Conservation (phyloP, 306 rosid genomes). For the Cajanus cajan region DNA sequence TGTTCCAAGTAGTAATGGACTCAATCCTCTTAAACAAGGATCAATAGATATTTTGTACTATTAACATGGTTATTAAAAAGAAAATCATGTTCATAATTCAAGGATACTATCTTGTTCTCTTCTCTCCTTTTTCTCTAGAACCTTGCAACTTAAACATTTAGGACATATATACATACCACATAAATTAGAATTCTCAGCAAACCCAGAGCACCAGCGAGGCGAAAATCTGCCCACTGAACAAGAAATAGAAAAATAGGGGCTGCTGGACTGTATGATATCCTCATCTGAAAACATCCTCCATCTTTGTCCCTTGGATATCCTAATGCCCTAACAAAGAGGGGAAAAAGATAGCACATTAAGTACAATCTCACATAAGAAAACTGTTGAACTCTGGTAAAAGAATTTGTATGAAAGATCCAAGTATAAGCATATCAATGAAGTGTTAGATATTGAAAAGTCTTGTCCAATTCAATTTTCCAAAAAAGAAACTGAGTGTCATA, state of each 20-base stretch:
- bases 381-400: not conserved
- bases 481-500: not conserved
- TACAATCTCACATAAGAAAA: not conserved
- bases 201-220: slow-evolving; percentile 83
- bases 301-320: slow-evolving; percentile 81
- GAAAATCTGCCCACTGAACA: slow-evolving; percentile 86
- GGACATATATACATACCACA: slow-evolving; percentile 57
- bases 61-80: too few relatives aligned
- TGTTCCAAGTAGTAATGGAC: too few relatives aligned
- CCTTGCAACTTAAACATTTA: not conserved
- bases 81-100: not conserved
- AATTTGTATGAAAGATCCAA: not conserved
- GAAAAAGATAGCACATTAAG: not conserved
- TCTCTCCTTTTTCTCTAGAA: not conserved
- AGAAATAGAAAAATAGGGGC: slow-evolving; percentile 79
- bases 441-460: not conserved
- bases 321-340: slow-evolving; percentile 54
- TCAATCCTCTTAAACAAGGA: too few relatives aligned
- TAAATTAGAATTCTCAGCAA: slow-evolving; percentile 75
- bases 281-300: slow-evolving; percentile 86
- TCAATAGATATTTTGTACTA: too few relatives aligned
- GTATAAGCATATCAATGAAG: not conserved
- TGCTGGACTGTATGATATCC: slow-evolving; percentile 70
- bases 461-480: slow-evolving; percentile 2
- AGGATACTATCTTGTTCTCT: not conserved